phyloP scores from a whole-genome alignment of 345 rosid species.

The Melaleuca quinquenervia region DNA sequence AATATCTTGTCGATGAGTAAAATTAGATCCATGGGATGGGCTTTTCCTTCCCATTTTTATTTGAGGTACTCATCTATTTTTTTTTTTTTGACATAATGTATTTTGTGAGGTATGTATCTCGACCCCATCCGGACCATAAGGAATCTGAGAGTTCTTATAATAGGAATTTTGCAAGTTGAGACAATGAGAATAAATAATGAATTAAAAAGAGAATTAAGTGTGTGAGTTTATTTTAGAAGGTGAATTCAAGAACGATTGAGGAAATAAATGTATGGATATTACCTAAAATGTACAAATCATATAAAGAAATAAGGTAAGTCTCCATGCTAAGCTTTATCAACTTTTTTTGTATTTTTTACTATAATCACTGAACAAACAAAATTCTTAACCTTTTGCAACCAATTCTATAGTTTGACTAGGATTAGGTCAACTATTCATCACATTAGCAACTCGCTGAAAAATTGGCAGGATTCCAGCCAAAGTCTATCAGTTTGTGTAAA shows the following conservation, averaged over 20 bases:
- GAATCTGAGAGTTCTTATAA: background rate
- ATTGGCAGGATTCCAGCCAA: background rate
- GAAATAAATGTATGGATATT: background rate
- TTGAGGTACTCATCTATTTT: background rate
- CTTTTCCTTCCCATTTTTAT: background rate
- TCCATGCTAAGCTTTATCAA: background rate
- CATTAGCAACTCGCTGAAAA: fast-evolving
- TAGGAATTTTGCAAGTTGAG: background rate
- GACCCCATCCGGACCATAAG: background rate
- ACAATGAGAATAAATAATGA: background rate
- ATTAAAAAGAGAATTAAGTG: background rate
- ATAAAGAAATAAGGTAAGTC: background rate
- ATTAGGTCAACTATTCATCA: background rate
- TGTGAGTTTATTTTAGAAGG: background rate
- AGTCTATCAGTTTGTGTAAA: background rate
- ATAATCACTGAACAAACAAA: background rate
- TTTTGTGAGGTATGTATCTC: background rate
- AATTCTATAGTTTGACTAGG: background rate
- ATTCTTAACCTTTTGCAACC: background rate
- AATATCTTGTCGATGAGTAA: background rate
- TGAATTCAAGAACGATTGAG: background rate
- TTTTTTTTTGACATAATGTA: background rate
- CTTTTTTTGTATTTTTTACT: background rate
- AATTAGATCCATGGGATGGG: background rate
- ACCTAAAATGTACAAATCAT: background rate